Base-by-base conservation (phyloP, 208 protist species). In the Leishmania guyanensis region DNA sequence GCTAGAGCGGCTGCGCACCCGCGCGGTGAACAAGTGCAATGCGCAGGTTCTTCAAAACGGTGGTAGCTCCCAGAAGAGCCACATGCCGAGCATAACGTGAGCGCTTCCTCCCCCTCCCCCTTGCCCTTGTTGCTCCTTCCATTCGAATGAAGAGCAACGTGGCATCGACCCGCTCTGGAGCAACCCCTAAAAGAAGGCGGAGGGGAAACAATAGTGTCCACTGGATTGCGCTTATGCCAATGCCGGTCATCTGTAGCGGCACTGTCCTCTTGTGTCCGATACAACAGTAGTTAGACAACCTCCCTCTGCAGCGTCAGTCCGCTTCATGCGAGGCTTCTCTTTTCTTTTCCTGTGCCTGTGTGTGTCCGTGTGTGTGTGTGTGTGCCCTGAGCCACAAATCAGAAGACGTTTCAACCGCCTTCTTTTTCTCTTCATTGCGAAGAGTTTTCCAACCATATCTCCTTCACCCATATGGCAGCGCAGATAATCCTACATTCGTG, bases 1-100 rank as follows among this genome's bases (percentile, higher is more conserved):
- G 51, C 81, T 97, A 16, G 93, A 97, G 53, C 88, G 93, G 16
- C 86, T 97, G 20, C 91, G 91, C 20, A 79, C 33, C 3, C 89
- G 87, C 29, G 84, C 92, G n/a, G 79, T 89, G 60, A 74, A 73
- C 54, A 79, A 83, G 56, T 69, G 56, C n/a, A 86, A 86, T 9
- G 48, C 68, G 53, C 33, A 78, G 33, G 29, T 78, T 8, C 77
- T 76, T 33, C 39, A 66, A 74, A 82, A 62, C 5, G n/a, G 26
- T 16, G 33, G n/a, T 4, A 39, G 48, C 72, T 46, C 22, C 33
- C 16, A 43, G 4, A 60, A 53, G n/a, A 39, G 3, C 46, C 8
- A 48, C 29, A 76, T 8, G 14, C 14, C 46, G 14, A 48, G 29
- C 51, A 12, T n/a, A 12, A n/a, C 72, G n/a, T 76, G n/a, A 76